Conservation (phyloP, 139 green algal species). For the Chlorella vulgaris region DNA sequence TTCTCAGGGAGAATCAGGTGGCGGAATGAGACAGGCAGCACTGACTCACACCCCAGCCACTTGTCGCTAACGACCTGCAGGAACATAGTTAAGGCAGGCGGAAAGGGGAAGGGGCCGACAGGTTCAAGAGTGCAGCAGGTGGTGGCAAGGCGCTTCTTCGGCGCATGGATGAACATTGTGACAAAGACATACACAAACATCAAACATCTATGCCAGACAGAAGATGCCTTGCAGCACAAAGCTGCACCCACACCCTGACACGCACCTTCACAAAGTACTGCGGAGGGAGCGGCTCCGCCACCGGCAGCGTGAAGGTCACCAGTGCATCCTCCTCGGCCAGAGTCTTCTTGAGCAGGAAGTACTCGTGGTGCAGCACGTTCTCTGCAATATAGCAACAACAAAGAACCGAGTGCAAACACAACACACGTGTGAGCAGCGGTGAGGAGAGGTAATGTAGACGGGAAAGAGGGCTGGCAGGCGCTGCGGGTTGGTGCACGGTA, state of each 20-base stretch:
- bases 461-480: too few relatives aligned
- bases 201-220: too few relatives aligned
- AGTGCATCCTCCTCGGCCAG: conserved; percentile 84
- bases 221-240: not conserved
- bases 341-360: conserved; percentile 91
- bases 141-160: too few relatives aligned
- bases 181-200: too few relatives aligned
- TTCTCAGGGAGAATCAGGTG: conserved; percentile 97
- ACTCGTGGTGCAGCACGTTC: conserved; percentile 93
- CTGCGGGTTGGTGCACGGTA: too few relatives aligned
- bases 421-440: too few relatives aligned
- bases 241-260: not conserved
- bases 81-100: not conserved
- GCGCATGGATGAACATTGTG: too few relatives aligned
- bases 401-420: not conserved
- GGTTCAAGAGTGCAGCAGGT: not conserved
- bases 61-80: conserved; percentile 66
- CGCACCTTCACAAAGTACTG: conserved; percentile 93
- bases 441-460: too few relatives aligned
- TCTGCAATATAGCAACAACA: conserved; percentile 49
- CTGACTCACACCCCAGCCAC: conserved; percentile 90
- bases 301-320: conserved; percentile 93
- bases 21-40: conserved; percentile 86
- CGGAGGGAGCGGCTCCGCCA: conserved; percentile 93
- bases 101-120: not conserved